phyloP scores from a whole-genome alignment of 345 rosid genomes.

The Bruguiera gymnorhiza region DNA sequence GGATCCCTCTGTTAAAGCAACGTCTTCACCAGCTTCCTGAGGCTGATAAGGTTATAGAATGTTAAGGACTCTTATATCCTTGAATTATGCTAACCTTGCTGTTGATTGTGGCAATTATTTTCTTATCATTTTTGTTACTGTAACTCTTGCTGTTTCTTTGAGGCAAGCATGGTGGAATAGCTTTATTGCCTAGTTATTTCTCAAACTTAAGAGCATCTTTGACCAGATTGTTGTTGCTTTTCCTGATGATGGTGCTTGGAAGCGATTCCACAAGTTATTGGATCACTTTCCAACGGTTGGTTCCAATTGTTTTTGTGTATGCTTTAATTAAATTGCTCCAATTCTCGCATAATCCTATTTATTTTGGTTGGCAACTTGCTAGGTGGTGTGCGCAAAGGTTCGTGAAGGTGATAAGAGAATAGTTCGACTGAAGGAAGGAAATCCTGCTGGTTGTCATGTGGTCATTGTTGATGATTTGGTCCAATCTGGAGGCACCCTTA shows the following conservation, averaged over 20 bases:
- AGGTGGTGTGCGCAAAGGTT: constrained; percentile 95
- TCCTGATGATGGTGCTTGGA: constrained; percentile 99
- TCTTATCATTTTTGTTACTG: not conserved
- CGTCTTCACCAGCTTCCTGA: constrained; percentile 80
- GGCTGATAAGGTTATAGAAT: constrained; percentile 50
- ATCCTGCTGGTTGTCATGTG: constrained; percentile 83
- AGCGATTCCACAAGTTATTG: constrained; percentile 91
- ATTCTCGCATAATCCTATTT: constrained; percentile 11
- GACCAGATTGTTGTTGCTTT: constrained; percentile 76
- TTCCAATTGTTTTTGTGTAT: constrained; percentile 13
- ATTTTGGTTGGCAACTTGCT: constrained; percentile 26
- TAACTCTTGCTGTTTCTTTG: not conserved
- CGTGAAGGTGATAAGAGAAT: constrained; percentile 95
- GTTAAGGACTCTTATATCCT: not conserved
- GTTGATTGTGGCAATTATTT: not conserved
- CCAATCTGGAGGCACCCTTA: constrained; percentile 96
- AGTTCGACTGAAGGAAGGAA: constrained; percentile 89
- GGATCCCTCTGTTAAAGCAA: constrained; percentile 82
- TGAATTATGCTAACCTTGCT: constrained; percentile 13
- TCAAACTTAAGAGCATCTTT: not conserved
- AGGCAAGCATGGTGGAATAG: not conserved
- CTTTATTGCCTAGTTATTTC: not conserved
- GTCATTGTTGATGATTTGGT: constrained; percentile 96
- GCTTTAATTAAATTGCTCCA: not conserved
- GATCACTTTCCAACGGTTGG: constrained; percentile 79